These are phyloP conservation scores for Aspergillus sclerotioniger DNA, from an alignment of 495 filamentous ascomycete species.

Conservation along the genomic window DNA sequence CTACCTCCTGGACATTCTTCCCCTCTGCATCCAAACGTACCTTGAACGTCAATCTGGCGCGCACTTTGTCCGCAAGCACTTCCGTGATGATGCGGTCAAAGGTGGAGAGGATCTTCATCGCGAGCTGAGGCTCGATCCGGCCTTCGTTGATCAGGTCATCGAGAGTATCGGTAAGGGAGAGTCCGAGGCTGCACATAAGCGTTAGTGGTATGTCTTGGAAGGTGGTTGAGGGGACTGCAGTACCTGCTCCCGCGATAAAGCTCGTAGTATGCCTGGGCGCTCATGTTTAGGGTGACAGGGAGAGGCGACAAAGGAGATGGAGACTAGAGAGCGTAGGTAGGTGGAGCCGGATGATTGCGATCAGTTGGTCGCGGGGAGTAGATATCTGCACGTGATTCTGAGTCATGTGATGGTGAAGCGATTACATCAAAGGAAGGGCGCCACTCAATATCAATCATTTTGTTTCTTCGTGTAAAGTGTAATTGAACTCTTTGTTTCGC, in stretches of 20 bases:
- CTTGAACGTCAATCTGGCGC: constrained; percentile 92
- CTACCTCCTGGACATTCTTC: neutral
- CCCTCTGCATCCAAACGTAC: constrained; percentile 44
- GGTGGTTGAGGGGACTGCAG: neutral
- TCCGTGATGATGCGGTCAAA: constrained; percentile 90
- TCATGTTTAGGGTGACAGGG: constrained; percentile 26
- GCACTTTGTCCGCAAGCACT: constrained; percentile 85
- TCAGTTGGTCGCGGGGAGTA: constrained; percentile 9
- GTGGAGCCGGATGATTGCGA: constrained; percentile 22
- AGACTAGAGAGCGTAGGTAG: constrained; percentile 10
- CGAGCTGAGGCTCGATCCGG: constrained; percentile 93
- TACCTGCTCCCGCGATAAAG: constrained; percentile 97
- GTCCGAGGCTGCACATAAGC: constrained; percentile 66
- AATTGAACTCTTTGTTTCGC: neutral
- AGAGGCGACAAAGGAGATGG: constrained; percentile 10
- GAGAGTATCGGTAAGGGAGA: constrained; percentile 90
- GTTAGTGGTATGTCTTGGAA: constrained; percentile 6
- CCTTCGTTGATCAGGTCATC: constrained; percentile 92
- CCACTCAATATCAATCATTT: neutral
- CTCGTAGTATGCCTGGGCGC: constrained; percentile 71
- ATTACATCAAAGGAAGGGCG: neutral
- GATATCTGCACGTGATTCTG: constrained; percentile 19
- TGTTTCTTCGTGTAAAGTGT: neutral
- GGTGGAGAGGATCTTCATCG: constrained; percentile 93
- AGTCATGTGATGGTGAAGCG: neutral